Percentiles rank a stretch among this genome's conserved stretches.
Conservation (phyloP, 208 protist species). For the Vickermania spadyakhi region DNA sequence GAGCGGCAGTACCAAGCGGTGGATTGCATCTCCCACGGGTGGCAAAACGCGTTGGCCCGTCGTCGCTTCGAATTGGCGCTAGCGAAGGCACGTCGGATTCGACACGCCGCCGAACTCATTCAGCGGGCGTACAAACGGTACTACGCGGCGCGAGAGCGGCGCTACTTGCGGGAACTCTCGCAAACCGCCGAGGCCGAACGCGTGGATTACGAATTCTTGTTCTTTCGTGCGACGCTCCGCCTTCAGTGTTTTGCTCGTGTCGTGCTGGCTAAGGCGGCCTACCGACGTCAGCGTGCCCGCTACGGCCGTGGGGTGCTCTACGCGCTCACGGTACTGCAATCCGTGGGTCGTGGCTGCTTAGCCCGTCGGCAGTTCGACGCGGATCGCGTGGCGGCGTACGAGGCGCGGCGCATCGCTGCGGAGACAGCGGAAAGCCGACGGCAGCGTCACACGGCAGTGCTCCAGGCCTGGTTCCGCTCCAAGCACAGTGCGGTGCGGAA, state of each 20-base stretch:
- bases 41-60: slow-evolving; percentile 19
- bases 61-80: slow-evolving; percentile 27
- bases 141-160: slow-evolving; percentile 29
- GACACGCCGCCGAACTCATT: slow-evolving; percentile 21
- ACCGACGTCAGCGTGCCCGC: slow-evolving; percentile 21
- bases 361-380: slow-evolving; percentile 9
- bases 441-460: neutral
- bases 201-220: slow-evolving; percentile 17
- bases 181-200: slow-evolving; percentile 27
- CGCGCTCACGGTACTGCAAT: slow-evolving; percentile 27
- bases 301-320: slow-evolving; percentile 37
- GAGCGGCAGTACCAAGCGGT: slow-evolving; percentile 19
- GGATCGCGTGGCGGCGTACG: neutral
- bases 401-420: slow-evolving; percentile 8
- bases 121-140: slow-evolving; percentile 38
- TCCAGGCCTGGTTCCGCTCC: slow-evolving; percentile 2
- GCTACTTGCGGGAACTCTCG: slow-evolving; percentile 39
- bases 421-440: slow-evolving; percentile 1
- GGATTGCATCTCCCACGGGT: slow-evolving; percentile 25
- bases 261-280: slow-evolving; percentile 24
- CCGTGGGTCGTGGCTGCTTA: slow-evolving; percentile 20
- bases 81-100: slow-evolving; percentile 21
- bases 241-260: slow-evolving; percentile 48
- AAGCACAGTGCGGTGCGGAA: slow-evolving; percentile 5
- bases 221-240: slow-evolving; percentile 17